Base-by-base conservation (phyloP, 1,284 basidiomycete species). In the Sporisorium reilianum region DNA sequence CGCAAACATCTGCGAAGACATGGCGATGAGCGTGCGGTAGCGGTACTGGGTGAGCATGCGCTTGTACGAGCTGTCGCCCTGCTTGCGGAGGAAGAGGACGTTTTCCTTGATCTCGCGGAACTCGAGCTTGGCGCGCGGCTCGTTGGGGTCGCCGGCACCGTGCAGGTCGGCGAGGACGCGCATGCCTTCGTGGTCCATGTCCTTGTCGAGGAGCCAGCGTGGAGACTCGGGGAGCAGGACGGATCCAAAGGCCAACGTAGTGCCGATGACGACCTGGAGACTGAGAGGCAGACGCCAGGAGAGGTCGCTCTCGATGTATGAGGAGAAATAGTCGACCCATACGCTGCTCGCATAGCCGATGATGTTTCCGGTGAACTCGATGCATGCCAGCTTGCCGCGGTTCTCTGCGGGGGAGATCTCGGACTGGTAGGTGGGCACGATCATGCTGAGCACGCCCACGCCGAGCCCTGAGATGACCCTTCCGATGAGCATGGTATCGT, bases 391-490 rank as follows among this genome's bases (percentile, higher is more conserved):
- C 52, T 80, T 80, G 41, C 83, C 83, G 30, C 83, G 66, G 87
- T 97, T 93, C 82, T 94, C 90, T 3, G 96, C 93, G 16, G 95
- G 95, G 2, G 94, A 96, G 54, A 98, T 94, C 87, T 98, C 96
- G 78, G 92, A 93, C 86, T 97, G 96, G 85, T 97, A 99, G 67
- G 97, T 97, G 7, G 96, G 96, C 23, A 98, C 96, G 71, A 97
- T 94, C 65, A 95, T 97, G 52, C 67, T 71, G 53, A 98, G 87
- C 74, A 97, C 88, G 14, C 95, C 96, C 14, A 99, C 96, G 16
- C 96, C 96, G 78, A 93, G 94, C 2, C 95, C 96, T 69, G 92
- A 93, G 62, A 95, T 87, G 49, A 98, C 87, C 42, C 96, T 89
- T 14, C 96, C 96, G 8, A 93, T 68, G 42, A 97, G 89, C 95